Evolutionary conservation across 148 eudicot species (phyloP).

Genomic region (Dianthus caryophyllus): DNA sequence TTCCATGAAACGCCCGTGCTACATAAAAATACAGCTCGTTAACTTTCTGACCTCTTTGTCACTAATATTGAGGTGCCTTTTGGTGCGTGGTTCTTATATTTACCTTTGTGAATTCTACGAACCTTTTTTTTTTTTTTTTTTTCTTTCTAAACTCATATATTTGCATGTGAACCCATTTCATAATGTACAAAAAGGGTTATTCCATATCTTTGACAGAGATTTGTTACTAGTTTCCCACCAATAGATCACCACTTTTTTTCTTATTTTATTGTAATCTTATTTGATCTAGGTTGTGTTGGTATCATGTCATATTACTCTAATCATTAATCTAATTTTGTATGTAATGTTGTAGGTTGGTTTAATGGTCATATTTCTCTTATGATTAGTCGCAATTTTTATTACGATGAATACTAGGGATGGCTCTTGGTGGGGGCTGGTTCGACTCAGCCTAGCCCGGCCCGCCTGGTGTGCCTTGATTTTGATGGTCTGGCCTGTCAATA

Average conservation of each 20-base stretch:
- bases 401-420: too few species aligned
- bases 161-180: slow-evolving; percentile 33
- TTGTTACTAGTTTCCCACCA: slow-evolving; percentile 24
- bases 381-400: too few species aligned
- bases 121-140: slow-evolving; percentile 19
- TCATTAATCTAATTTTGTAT: too few species aligned
- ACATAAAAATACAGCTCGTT: slow-evolving; percentile 30
- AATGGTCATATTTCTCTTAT: too few species aligned
- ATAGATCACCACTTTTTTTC: slow-evolving; percentile 19
- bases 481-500: too few species aligned
- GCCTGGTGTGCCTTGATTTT: too few species aligned
- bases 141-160: too few species aligned
- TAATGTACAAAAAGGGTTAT: neutral
- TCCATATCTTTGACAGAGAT: slow-evolving; percentile 24
- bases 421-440: too few species aligned
- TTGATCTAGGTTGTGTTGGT: slow-evolving; percentile 5
- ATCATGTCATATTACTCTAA: too few species aligned
- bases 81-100: slow-evolving; percentile 30
- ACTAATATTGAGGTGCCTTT: slow-evolving; percentile 30
- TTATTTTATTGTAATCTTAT: neutral
- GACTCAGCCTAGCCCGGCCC: too few species aligned
- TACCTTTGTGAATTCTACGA: slow-evolving; percentile 10
- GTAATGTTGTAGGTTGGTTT: too few species aligned
- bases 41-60: neutral
- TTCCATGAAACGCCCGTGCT: slow-evolving; percentile 53